Conservation (phyloP, 108 stramenopile species). For the Fistulifera pelliculosa region DNA sequence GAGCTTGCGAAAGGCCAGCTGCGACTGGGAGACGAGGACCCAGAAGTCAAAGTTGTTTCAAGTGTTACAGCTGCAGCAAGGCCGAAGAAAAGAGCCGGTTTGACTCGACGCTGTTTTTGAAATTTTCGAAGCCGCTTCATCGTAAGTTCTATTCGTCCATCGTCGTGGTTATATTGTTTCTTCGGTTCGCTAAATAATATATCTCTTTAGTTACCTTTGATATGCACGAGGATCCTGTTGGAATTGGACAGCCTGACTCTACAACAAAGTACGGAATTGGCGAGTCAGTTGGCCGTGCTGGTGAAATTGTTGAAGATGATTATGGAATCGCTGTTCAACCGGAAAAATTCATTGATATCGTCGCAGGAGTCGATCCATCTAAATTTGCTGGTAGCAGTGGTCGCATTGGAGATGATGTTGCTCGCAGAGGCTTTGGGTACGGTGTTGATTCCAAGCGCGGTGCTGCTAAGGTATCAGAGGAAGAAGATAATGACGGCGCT, state of each 20-base stretch:
- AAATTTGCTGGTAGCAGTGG: conserved; percentile 65
- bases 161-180: too few relatives aligned
- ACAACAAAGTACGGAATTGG: conserved; percentile 72
- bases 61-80: conserved; percentile 7
- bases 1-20: conserved; percentile 74
- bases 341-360: conserved; percentile 81
- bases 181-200: not conserved
- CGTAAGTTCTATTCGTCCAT: conserved; percentile 27
- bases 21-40: conserved; percentile 56
- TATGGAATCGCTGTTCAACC: conserved; percentile 84
- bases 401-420: conserved; percentile 70
- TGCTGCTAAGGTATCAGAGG: conserved; percentile 10
- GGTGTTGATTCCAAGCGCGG: conserved; percentile 28
- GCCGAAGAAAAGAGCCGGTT: conserved; percentile 78
- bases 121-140: conserved; percentile 85
- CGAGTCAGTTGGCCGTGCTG: conserved; percentile 53
- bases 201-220: conserved; percentile 86
- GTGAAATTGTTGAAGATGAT: conserved; percentile 72
- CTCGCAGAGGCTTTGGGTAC: conserved; percentile 68
- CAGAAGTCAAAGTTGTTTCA: not conserved
- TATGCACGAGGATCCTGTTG: conserved; percentile 70
- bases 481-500: conserved; percentile 42
- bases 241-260: conserved; percentile 75
- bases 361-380: conserved; percentile 78
- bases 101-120: conserved; percentile 79